Evolutionary conservation across 2,329 filamentous ascomycete genomes (phyloP).

Genomic region (Periconia sp.): DNA sequence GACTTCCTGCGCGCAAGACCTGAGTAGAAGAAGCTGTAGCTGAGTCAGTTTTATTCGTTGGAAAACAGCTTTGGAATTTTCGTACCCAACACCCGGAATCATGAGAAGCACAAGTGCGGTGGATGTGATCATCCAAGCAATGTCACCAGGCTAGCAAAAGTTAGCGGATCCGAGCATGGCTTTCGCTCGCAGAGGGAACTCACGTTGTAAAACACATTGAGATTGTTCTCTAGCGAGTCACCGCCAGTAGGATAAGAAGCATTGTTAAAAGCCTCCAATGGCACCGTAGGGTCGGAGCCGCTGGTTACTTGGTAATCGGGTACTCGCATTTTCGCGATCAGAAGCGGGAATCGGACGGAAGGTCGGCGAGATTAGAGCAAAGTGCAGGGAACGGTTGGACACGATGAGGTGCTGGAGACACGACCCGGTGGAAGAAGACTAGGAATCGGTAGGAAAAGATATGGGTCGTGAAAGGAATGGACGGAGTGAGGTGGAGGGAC

Average conservation of each 20-base stretch:
- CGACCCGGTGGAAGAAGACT: slow-evolving; percentile 1
- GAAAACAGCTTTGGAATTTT: slow-evolving; percentile 16
- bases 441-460: slow-evolving; percentile 1
- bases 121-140: slow-evolving; percentile 79
- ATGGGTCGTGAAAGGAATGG: slow-evolving; percentile 23
- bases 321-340: slow-evolving; percentile 26
- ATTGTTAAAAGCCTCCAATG: slow-evolving; percentile 56
- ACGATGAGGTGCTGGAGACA: too few relatives aligned
- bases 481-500: slow-evolving; percentile 25
- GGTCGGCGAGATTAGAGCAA: too few relatives aligned
- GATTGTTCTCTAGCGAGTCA: slow-evolving; percentile 69
- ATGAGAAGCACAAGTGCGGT: slow-evolving; percentile 86
- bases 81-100: slow-evolving; percentile 84
- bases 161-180: slow-evolving; percentile 27
- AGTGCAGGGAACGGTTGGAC: too few relatives aligned
- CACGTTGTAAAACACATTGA: slow-evolving; percentile 87
- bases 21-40: slow-evolving; percentile 82
- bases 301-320: slow-evolving; percentile 25
- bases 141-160: slow-evolving; percentile 70
- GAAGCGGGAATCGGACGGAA: slow-evolving; percentile 1
- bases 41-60: slow-evolving; percentile 6
- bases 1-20: slow-evolving; percentile 89
- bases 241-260: slow-evolving; percentile 69
- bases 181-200: slow-evolving; percentile 39
- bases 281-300: slow-evolving; percentile 34